Evolutionary conservation across 2,329 filamentous ascomycete species (phyloP).

Genomic region (Gyromitra esculenta): DNA sequence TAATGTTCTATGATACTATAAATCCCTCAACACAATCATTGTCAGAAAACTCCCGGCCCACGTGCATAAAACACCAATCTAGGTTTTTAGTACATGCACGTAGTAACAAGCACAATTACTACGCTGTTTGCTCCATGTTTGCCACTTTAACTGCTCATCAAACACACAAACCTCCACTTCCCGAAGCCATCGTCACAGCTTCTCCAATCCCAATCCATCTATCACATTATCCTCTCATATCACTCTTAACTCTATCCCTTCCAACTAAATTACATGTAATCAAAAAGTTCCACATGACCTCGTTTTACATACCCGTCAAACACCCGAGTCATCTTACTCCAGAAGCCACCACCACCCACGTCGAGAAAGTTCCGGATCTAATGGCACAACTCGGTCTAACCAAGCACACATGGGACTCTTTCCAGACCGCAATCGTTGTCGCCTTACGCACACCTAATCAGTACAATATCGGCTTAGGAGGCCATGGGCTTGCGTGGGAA

Average conservation of each 20-base stretch:
- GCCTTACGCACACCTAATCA: not conserved
- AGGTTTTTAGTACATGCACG: not conserved
- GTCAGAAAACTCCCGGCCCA: not conserved
- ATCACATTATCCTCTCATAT: not conserved
- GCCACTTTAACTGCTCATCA: not conserved
- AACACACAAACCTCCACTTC: constrained; percentile 4
- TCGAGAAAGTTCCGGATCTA: not conserved
- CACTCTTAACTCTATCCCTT: not conserved
- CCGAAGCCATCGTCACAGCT: not conserved
- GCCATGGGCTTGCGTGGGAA: not conserved
- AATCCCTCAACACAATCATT: not conserved
- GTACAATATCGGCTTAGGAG: not conserved
- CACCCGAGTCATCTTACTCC: not conserved
- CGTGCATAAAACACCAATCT: not conserved
- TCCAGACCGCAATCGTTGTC: not conserved
- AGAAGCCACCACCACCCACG: not conserved
- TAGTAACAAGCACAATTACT: not conserved
- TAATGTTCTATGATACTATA: not conserved
- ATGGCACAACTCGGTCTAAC: not conserved
- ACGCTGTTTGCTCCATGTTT: constrained; percentile 1
- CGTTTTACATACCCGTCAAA: not conserved
- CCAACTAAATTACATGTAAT: not conserved
- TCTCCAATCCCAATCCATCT: not conserved
- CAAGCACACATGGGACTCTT: not conserved
- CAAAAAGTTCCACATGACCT: not conserved